phyloP scores from a whole-genome alignment of 495 filamentous ascomycete genomes.

The Clavariopsis aquatica region DNA sequence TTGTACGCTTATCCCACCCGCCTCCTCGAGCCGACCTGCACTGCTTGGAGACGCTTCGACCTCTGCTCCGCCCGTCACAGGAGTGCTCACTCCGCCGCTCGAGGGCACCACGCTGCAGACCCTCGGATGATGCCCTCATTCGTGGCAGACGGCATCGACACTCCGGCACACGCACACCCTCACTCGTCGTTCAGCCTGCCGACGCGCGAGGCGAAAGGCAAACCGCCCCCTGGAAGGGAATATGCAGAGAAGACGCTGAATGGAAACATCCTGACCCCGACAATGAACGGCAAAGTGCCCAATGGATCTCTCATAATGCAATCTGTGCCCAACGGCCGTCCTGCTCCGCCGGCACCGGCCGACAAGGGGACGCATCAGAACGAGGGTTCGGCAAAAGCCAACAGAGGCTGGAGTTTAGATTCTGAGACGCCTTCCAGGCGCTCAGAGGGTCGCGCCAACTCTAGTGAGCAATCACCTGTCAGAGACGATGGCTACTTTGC shows the following conservation, averaged over 20 bases:
- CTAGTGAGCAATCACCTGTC: constrained; percentile 4
- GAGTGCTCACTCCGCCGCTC: constrained; percentile 16
- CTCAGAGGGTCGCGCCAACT: constrained; percentile 22
- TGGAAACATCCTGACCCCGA: constrained; percentile 21
- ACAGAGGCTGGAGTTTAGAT: constrained; percentile 17
- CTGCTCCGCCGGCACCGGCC: constrained; percentile 1
- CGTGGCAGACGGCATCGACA: constrained; percentile 32
- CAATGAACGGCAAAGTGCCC: constrained; percentile 33
- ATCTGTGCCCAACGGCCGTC: constrained; percentile 34
- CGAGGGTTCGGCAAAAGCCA: constrained; percentile 4
- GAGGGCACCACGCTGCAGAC: constrained; percentile 12
- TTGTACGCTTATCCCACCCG: constrained; percentile 6
- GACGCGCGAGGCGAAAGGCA: constrained; percentile 26
- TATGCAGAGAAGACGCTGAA: constrained; percentile 30
- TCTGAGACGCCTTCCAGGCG: constrained; percentile 21
- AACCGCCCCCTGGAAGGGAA: constrained; percentile 12
- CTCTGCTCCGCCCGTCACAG: constrained; percentile 10
- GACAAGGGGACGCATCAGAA: constrained; percentile 22
- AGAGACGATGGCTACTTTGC: constrained; percentile 38
- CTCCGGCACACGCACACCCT: constrained; percentile 24
- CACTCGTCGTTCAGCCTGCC: constrained; percentile 15
- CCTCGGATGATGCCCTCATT: constrained; percentile 39
- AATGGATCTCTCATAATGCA: constrained; percentile 28
- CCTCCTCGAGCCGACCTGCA: neutral
- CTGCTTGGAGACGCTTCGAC: neutral